Conservation (phyloP, 2,329 filamentous ascomycete species). For the Fusarium abutilonis region DNA sequence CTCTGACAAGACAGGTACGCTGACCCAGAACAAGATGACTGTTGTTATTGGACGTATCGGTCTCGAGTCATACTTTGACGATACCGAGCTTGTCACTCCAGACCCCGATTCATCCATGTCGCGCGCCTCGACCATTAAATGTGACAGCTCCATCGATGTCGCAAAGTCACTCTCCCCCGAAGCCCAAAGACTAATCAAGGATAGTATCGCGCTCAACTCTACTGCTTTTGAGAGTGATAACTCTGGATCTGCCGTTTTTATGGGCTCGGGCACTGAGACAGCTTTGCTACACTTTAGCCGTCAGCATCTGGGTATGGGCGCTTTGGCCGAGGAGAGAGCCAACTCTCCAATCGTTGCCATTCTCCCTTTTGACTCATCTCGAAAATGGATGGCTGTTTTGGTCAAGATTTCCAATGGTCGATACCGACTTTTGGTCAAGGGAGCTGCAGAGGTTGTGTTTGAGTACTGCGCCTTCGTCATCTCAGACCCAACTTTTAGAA, state of each 20-base stretch:
- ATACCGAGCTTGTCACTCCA: slow-evolving; percentile 43
- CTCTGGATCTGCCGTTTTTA: slow-evolving; percentile 52
- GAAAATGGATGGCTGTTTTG: slow-evolving; percentile 67
- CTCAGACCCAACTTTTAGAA: slow-evolving; percentile 55
- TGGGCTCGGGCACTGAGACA: slow-evolving; percentile 66
- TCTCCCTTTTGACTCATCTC: slow-evolving; percentile 63
- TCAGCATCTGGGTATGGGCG: slow-evolving; percentile 59
- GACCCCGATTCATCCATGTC: slow-evolving; percentile 37
- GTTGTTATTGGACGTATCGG: slow-evolving; percentile 67
- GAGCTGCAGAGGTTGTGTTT: slow-evolving; percentile 66
- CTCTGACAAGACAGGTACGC: slow-evolving; percentile 73
- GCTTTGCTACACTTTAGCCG: slow-evolving; percentile 62
- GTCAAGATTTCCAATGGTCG: slow-evolving; percentile 57
- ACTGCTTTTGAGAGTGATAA: slow-evolving; percentile 63
- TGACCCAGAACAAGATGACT: slow-evolving; percentile 72
- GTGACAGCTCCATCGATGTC: slow-evolving; percentile 45
- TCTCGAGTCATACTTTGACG: slow-evolving; percentile 50
- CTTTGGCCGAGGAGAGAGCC: slow-evolving; percentile 57
- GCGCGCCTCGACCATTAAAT: slow-evolving; percentile 37
- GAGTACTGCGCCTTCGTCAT: slow-evolving; percentile 56
- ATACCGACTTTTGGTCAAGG: slow-evolving; percentile 65
- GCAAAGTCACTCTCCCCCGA: slow-evolving; percentile 48
- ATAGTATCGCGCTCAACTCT: slow-evolving; percentile 58
- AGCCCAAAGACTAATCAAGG: slow-evolving; percentile 52
- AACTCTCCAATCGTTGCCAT: slow-evolving; percentile 59